Evolutionary conservation across 2,329 filamentous ascomycete genomes (phyloP).

Genomic region (Berkeleyomyces rouxiae): DNA sequence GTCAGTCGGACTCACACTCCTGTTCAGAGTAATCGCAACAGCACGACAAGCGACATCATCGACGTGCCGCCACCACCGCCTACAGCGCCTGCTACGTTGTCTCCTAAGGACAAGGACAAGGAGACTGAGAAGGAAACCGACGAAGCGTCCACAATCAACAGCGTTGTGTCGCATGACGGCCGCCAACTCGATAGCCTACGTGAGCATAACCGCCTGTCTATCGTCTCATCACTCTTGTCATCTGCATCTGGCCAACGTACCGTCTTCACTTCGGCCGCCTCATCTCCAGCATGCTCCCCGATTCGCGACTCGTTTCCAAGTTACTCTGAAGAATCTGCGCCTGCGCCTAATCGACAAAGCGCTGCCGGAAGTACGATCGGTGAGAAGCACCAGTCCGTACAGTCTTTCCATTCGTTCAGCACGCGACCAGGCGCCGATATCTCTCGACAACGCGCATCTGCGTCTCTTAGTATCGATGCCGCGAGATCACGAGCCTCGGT

Average conservation of each 20-base stretch:
- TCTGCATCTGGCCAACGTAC: constrained; percentile 36
- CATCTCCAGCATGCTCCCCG: constrained; percentile 41
- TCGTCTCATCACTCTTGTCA: constrained; percentile 39
- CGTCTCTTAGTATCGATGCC: constrained; percentile 26
- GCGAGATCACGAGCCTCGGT: background rate
- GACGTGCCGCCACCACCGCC: constrained; percentile 1
- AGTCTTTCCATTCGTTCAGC: constrained; percentile 21
- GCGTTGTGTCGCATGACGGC: constrained; percentile 41
- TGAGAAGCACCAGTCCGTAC: constrained; percentile 35
- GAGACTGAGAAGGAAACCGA: constrained; percentile 19
- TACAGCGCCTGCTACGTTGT: background rate
- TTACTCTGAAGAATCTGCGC: constrained; percentile 19
- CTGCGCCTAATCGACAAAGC: constrained; percentile 21
- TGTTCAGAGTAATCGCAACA: constrained; percentile 21
- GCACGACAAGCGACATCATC: constrained; percentile 10
- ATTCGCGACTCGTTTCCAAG: constrained; percentile 33
- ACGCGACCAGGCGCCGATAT: constrained; percentile 15
- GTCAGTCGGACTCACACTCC: background rate
- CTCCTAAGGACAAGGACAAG: background rate
- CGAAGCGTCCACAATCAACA: constrained; percentile 40
- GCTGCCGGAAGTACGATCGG: constrained; percentile 25
- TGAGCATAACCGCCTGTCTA: constrained; percentile 42
- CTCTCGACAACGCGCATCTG: constrained; percentile 29
- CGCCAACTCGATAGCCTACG: constrained; percentile 40
- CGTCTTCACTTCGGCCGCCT: constrained; percentile 39